These are phyloP conservation scores for Aspergillus floridensis DNA, from an alignment of 2,329 filamentous ascomycete species.

Conservation along the genomic window DNA sequence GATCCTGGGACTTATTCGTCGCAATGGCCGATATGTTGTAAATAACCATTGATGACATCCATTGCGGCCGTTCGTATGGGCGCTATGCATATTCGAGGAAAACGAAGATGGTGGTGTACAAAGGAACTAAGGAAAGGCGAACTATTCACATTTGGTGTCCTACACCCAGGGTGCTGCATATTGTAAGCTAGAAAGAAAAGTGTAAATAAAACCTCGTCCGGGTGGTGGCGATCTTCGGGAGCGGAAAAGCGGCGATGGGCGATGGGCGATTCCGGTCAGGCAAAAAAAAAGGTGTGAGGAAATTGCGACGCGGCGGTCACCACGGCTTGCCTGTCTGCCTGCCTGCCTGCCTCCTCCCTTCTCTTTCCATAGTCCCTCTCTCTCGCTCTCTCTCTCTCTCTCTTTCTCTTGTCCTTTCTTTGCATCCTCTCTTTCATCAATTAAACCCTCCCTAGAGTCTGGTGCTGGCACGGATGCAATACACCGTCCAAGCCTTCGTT, in stretches of 20 bases:
- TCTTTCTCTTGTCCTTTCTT: neutral
- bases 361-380: neutral
- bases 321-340: constrained; percentile 7
- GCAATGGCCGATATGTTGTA: neutral
- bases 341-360: constrained; percentile 6
- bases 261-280: neutral
- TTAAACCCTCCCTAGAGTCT: constrained; percentile 1
- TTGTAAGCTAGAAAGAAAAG: constrained; percentile 22
- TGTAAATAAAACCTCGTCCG: neutral
- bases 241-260: neutral
- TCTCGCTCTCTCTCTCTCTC: neutral
- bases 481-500: constrained; percentile 1
- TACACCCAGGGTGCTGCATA: constrained; percentile 10
- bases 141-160: neutral
- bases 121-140: neutral
- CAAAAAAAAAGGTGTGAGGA: constrained; percentile 11
- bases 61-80: neutral
- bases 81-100: neutral
- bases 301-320: constrained; percentile 4
- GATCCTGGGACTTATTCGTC: neutral
- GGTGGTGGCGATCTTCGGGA: neutral
- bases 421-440: neutral
- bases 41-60: neutral
- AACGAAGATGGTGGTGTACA: neutral
- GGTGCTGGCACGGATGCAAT: constrained; percentile 11